phyloP scores from a whole-genome alignment of 257 asterid genomes.

The Schizonepeta tenuifolia region DNA sequence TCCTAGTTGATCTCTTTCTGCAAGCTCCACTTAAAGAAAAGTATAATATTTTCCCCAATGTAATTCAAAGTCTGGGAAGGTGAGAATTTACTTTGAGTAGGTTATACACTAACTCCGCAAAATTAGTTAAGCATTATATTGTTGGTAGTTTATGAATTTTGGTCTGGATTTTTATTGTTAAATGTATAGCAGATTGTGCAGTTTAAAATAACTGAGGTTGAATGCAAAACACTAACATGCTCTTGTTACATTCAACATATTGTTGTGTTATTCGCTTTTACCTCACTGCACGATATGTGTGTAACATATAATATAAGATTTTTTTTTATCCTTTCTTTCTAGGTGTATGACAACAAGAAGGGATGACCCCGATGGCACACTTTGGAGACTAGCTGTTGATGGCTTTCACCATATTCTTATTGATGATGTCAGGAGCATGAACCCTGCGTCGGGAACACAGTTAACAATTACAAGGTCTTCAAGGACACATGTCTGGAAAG shows the following conservation, averaged over 20 bases:
- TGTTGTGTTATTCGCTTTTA: not conserved
- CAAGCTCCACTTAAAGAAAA: constrained; percentile 80
- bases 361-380: constrained; percentile 90
- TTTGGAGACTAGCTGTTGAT: constrained; percentile 93
- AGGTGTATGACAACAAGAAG: constrained; percentile 99
- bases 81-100: constrained; percentile 41
- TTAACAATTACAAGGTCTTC: constrained; percentile 49
- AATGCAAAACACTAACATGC: not conserved
- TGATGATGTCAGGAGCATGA: constrained; percentile 60
- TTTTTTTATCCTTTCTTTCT: constrained; percentile 16
- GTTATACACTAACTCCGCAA: constrained; percentile 9
- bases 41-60: constrained; percentile 59
- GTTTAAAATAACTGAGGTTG: not conserved
- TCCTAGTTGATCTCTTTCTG: constrained; percentile 73
- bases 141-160: constrained; percentile 11
- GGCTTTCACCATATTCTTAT: constrained; percentile 73
- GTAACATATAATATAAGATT: constrained; percentile 5
- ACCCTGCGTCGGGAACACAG: constrained; percentile 42
- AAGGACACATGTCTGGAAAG: constrained; percentile 89
- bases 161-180: constrained; percentile 13
- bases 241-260: no score
- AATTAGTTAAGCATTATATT: not conserved
- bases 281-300: constrained; percentile 19
- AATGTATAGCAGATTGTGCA: not conserved
- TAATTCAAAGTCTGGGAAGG: constrained; percentile 94